Evolutionary conservation across 2,329 filamentous ascomycete genomes (phyloP).

Genomic region (Alternaria arborescens): DNA sequence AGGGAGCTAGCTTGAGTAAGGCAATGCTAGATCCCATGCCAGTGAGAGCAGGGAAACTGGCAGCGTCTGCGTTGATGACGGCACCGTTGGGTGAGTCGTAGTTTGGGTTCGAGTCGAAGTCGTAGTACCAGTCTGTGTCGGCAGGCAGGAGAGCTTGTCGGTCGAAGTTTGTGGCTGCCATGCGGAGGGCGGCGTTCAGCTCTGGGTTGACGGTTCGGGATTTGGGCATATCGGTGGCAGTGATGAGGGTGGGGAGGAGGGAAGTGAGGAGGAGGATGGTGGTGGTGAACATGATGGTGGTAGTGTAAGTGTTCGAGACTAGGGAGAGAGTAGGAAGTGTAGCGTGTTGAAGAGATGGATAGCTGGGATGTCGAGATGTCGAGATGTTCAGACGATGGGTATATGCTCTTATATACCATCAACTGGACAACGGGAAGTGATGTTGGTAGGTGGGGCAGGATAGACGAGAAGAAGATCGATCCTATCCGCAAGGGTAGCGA

Average conservation of each 20-base stretch:
- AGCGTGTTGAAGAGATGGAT: not conserved
- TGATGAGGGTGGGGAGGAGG: conserved; percentile 24
- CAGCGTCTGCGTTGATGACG: conserved; percentile 62
- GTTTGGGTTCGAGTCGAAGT: conserved; percentile 56
- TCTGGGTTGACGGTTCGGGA: conserved; percentile 54
- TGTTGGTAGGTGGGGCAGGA: conserved; percentile 1
- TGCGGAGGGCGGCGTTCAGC: conserved; percentile 48
- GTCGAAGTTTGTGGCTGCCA: conserved; percentile 58
- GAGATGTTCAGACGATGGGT: not conserved
- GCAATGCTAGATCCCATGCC: conserved; percentile 60
- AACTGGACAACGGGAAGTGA: not conserved
- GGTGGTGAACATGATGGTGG: conserved; percentile 9
- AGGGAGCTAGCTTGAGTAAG: conserved; percentile 59
- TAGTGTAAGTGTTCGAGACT: not conserved
- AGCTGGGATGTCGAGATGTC: not conserved
- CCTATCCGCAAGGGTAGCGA: conserved; percentile 6
- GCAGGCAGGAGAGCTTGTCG: conserved; percentile 52
- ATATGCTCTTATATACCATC: conserved; percentile 7
- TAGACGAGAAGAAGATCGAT: conserved; percentile 3
- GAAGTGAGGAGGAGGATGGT: conserved; percentile 16
- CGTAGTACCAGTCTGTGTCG: conserved; percentile 59
- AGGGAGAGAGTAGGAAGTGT: not conserved
- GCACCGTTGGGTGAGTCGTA: conserved; percentile 59
- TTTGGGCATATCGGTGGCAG: conserved; percentile 38
- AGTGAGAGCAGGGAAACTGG: conserved; percentile 60